Evolutionary conservation across 2,329 filamentous ascomycete genomes (phyloP).

Genomic region (Hypoxylon sp.): DNA sequence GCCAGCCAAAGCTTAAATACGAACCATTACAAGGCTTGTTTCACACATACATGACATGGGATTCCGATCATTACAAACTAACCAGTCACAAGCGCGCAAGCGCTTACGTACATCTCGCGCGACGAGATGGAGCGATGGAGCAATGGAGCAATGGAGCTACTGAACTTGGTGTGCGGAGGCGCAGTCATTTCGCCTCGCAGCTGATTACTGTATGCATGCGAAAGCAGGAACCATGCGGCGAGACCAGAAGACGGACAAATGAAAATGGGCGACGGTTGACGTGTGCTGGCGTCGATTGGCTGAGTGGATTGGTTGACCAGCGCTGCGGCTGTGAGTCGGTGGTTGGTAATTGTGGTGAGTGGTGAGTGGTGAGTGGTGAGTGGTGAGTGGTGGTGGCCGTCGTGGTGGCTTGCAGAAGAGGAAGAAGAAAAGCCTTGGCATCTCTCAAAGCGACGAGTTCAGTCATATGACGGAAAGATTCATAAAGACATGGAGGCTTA

Average conservation of each 20-base stretch:
- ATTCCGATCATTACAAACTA: slow-evolving; percentile 10
- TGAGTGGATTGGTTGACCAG: not conserved
- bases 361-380: too few relatives aligned
- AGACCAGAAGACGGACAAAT: slow-evolving; percentile 3
- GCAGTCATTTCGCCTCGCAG: slow-evolving; percentile 40
- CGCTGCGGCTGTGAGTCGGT: slow-evolving; percentile 2
- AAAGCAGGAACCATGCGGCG: slow-evolving; percentile 23
- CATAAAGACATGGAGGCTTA: not conserved
- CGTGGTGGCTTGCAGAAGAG: slow-evolving; percentile 8
- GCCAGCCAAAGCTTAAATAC: slow-evolving; percentile 19
- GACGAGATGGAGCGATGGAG: too few relatives aligned
- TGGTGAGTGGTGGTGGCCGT: not conserved
- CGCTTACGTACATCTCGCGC: slow-evolving; percentile 27
- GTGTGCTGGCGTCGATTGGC: slow-evolving; percentile 13
- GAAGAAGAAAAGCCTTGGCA: slow-evolving; percentile 13
- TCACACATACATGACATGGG: slow-evolving; percentile 16
- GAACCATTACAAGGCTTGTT: slow-evolving; percentile 7
- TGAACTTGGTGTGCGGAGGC: slow-evolving; percentile 25
- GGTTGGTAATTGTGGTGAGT: not conserved
- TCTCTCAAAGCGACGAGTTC: not conserved
- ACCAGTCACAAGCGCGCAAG: slow-evolving; percentile 26
- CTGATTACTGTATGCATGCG: slow-evolving; percentile 23
- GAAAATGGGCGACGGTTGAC: not conserved
- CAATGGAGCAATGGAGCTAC: not conserved
- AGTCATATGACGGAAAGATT: not conserved